These are phyloP conservation scores for Talaromyces sp. DNA, from an alignment of 2,329 filamentous ascomycete species.

Conservation along the genomic window DNA sequence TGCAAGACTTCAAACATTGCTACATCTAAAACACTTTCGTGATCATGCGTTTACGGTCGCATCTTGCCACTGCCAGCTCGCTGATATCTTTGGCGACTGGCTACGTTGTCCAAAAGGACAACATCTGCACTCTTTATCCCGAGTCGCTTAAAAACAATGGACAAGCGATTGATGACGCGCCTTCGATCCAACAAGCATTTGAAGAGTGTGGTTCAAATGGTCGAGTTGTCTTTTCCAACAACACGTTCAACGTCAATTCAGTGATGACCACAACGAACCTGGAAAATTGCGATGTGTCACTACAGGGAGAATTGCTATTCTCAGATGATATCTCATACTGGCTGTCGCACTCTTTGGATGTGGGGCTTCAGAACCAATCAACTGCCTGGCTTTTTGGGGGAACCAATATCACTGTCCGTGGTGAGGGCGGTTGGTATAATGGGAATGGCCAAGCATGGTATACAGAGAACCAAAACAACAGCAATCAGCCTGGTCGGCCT, in stretches of 20 bases:
- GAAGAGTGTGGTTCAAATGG: slow-evolving; percentile 32
- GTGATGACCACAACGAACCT: slow-evolving; percentile 23
- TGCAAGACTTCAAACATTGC: too few relatives aligned
- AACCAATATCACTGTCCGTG: slow-evolving; percentile 53
- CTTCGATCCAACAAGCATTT: slow-evolving; percentile 32
- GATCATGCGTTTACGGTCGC: not conserved
- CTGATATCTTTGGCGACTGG: slow-evolving; percentile 8
- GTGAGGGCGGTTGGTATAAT: slow-evolving; percentile 57
- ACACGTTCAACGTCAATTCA: slow-evolving; percentile 22
- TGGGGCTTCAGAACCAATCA: slow-evolving; percentile 60
- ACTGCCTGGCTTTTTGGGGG: slow-evolving; percentile 61
- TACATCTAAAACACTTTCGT: too few relatives aligned
- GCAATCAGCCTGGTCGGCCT: slow-evolving; percentile 55
- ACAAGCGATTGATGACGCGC: slow-evolving; percentile 22
- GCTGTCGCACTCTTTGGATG: slow-evolving; percentile 53
- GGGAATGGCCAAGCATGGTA: slow-evolving; percentile 66
- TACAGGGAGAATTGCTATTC: slow-evolving; percentile 39
- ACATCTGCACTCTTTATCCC: slow-evolving; percentile 24
- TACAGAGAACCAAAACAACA: slow-evolving; percentile 48
- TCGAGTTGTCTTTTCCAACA: slow-evolving; percentile 28
- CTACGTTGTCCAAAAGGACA: slow-evolving; percentile 23
- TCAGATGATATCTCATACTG: slow-evolving; percentile 55
- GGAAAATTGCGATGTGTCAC: slow-evolving; percentile 31
- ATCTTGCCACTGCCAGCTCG: not conserved
- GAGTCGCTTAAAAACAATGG: slow-evolving; percentile 24